Evolutionary conservation across 1,284 basidiomycete species (phyloP), one percentile per base, ranked within the genome.

Genomic region (Fistulina hepatica): DNA sequence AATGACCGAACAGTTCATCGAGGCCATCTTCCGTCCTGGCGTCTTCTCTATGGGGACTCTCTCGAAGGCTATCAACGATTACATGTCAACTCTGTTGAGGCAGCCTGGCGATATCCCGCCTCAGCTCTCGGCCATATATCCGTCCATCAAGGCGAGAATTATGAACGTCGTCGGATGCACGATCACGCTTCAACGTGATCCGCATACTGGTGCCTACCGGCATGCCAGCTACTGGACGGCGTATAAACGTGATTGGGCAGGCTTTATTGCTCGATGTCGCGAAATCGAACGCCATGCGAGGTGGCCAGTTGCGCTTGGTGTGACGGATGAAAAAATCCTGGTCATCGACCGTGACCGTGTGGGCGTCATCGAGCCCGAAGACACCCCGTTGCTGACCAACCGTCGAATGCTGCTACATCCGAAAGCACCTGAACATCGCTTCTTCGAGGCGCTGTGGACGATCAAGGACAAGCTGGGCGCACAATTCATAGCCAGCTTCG

Each of bases 121-220:
- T 20, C 74, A 73, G 44, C 65, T 84, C 20, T 63, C 65, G 9
- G 57, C 66, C 5, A 65, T 69, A 0, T 89, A 84, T 56, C 55
- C 75, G 3, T 75, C 78, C 3, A 60, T n/a, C n/a, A n/a, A n/a
- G n/a, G n/a, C n/a, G n/a, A n/a, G n/a, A n/a, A n/a, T n/a, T n/a
- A n/a, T n/a, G n/a, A n/a, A n/a, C n/a, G 76, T 90, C n/a, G 86
- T 95, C 15, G 92, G 90, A 2, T 88, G 79, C 48, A 81, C 83
- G 1, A 77, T 94, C 20, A 68, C 67, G 39, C 66, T 92, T 27
- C 71, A 75, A 46, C 71, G 71, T 25, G 83, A 88, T 51, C 67
- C 77, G 0, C 75, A 78, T 44, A 91, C 85, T 1, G 91, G 90
- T 8, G 79, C 80, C 15, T 67, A 77, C 25, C 76, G 84, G 43